phyloP scores from a whole-genome alignment of 2,329 filamentous ascomycete genomes.

The Rhytidhysteron rufulum region DNA sequence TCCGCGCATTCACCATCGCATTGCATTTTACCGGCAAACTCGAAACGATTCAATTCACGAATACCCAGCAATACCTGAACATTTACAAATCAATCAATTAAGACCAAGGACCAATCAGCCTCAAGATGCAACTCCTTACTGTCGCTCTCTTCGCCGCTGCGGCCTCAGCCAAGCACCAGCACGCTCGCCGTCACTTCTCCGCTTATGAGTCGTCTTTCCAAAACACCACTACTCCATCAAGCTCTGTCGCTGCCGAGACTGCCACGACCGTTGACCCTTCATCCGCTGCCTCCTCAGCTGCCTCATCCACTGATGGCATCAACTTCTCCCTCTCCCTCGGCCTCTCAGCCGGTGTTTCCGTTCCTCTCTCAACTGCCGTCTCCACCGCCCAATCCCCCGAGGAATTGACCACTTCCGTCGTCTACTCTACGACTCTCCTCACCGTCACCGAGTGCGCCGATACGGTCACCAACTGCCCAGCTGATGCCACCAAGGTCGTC shows the following conservation, averaged over 20 bases:
- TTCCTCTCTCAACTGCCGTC: conserved; percentile 22
- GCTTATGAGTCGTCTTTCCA: not conserved
- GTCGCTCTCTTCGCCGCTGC: conserved; percentile 6
- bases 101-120: not conserved
- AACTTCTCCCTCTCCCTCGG: conserved; percentile 24
- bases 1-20: not conserved
- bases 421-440: conserved; percentile 30
- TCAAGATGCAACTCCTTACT: conserved; percentile 5
- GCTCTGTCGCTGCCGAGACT: not conserved
- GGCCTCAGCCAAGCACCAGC: conserved; percentile 6
- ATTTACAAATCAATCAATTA: conserved; percentile 1
- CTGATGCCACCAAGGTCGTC: conserved; percentile 12
- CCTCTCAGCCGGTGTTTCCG: conserved; percentile 28
- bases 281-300: not conserved
- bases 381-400: conserved; percentile 8
- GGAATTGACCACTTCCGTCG: conserved; percentile 11
- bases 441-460: conserved; percentile 32
- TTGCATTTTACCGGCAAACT: not conserved
- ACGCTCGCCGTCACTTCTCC: not conserved
- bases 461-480: conserved; percentile 30
- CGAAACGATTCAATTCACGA: conserved; percentile 3
- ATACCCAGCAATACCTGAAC: conserved; percentile 1
- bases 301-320: not conserved
- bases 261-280: not conserved
- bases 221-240: not conserved